Percentiles rank a stretch among this genome's conserved stretches.
These are phyloP conservation scores for Filobasidium uniguttulatum DNA, from an alignment of 1,284 basidiomycete genomes.

Conservation along the genomic window DNA sequence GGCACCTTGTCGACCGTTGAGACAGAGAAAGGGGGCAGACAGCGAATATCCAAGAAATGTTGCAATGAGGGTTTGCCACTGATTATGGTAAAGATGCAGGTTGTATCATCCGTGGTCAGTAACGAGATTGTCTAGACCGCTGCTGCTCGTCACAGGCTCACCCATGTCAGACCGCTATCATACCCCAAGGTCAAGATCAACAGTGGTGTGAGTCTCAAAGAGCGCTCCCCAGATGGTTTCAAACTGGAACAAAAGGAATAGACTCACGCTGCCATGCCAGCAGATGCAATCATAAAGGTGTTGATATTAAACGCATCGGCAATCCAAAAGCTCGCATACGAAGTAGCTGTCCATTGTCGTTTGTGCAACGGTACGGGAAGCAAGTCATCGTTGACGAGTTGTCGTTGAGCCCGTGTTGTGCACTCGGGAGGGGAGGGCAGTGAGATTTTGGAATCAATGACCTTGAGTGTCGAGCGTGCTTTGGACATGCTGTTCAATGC, in stretches of 20 bases:
- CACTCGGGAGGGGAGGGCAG: constrained; percentile 8
- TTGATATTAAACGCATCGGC: constrained; percentile 70
- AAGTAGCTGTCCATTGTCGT: constrained; percentile 25
- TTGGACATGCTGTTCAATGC: no score
- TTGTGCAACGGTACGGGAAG: constrained; percentile 24
- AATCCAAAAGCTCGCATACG: constrained; percentile 48
- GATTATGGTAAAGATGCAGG: constrained; percentile 24
- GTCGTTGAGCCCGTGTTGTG: constrained; percentile 41
- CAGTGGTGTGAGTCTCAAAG: background rate
- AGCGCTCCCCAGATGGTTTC: background rate
- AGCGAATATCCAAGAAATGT: constrained; percentile 53
- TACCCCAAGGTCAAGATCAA: no score
- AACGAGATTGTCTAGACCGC: background rate
- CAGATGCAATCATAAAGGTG: constrained; percentile 46
- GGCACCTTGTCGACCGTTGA: constrained; percentile 67
- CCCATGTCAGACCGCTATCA: constrained; percentile 1
- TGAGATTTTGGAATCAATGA: background rate
- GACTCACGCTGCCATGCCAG: constrained; percentile 50
- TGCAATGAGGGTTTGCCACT: constrained; percentile 51
- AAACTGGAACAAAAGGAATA: background rate
- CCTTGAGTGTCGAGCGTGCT: no score
- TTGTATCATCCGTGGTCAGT: background rate
- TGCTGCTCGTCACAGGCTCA: no score
- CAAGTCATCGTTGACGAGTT: constrained; percentile 42
- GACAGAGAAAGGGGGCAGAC: constrained; percentile 58